Evolutionary conservation across 352 stramenopile genomes (phyloP), one percentile per base, ranked within the genome.

Genomic region (Saprolegnia parasitica): DNA sequence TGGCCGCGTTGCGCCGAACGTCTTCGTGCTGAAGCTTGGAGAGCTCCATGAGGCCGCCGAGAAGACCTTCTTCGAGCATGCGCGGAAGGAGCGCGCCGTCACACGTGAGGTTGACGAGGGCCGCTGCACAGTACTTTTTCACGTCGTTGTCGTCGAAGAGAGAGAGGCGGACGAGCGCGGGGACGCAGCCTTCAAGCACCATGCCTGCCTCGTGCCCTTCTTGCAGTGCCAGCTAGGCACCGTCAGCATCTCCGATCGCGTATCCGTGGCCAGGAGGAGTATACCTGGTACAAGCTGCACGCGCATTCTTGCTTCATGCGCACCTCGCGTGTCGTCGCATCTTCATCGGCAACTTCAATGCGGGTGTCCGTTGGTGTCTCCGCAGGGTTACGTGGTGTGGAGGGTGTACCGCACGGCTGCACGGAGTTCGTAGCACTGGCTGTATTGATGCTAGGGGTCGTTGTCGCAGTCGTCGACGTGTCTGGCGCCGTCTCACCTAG

Each of bases 81-180:
- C 73, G 72, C 5, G 54, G 54, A 13, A 75, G 74, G 11, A 90
- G 71, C 46, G 71, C 65, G 1, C 58, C 24, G 21, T 90, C 83
- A 52, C 74, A 89, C 58, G 87, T 76, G 20, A 95, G 71, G 52
- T 95, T 95, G 37, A 91, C 60, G 60, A 95, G 87, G 4, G 87
- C 81, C 0, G 86, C 87, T 0, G 87, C 81, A 67, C 87, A 94
- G 56, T 90, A 92, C 9, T 84, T 84, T 71, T 92, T 91, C 6
- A 92, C 84, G 46, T 91, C 81, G 40, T 84, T 73, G 65, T 93
- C 84, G 56, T 94, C 87, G 18, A 91, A 90, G 5, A 87, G 72
- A 4, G 81, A 82, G 11, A 95, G 76, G 15, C 85, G 76, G 49
- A 80, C 87, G 35, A 95, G 65, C 15, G 86, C 86, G 6, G 84